These are phyloP conservation scores for Coniosporium apollinis DNA, from an alignment of 495 filamentous ascomycete species.

Conservation along the genomic window DNA sequence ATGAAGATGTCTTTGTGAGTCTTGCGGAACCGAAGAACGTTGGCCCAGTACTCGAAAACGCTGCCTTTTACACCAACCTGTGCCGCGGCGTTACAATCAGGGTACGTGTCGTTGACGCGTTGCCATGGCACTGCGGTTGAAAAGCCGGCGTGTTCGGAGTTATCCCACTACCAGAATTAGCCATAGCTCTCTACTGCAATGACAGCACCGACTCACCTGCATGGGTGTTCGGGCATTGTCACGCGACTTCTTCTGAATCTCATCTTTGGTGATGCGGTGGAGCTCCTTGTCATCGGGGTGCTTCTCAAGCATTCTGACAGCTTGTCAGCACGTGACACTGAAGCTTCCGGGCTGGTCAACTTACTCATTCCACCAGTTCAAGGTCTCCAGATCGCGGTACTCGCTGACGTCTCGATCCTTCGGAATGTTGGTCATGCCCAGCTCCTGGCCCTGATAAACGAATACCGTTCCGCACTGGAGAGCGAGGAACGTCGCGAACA, in stretches of 20 bases:
- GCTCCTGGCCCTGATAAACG: slow-evolving; percentile 24
- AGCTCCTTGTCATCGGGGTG: slow-evolving; percentile 1
- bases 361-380: slow-evolving; percentile 12
- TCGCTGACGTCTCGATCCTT: slow-evolving; percentile 18
- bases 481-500: slow-evolving; percentile 13
- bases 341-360: no score
- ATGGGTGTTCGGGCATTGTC: slow-evolving; percentile 47
- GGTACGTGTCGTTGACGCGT: slow-evolving; percentile 39
- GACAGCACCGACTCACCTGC: no score
- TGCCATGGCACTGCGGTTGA: slow-evolving; percentile 42
- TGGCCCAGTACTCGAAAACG: slow-evolving; percentile 35
- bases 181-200: no score
- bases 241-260: slow-evolving; percentile 28
- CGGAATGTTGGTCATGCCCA: slow-evolving; percentile 21
- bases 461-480: slow-evolving; percentile 18
- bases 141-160: slow-evolving; percentile 36
- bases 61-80: slow-evolving; percentile 31
- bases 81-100: slow-evolving; percentile 31
- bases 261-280: slow-evolving; percentile 6
- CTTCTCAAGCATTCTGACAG: neutral
- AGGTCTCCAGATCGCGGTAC: slow-evolving; percentile 18
- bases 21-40: slow-evolving; percentile 36
- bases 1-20: slow-evolving; percentile 40
- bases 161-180: no score
- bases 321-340: neutral